These are phyloP conservation scores for Neltuma alba DNA, from an alignment of 306 rosid species.

Conservation along the genomic window DNA sequence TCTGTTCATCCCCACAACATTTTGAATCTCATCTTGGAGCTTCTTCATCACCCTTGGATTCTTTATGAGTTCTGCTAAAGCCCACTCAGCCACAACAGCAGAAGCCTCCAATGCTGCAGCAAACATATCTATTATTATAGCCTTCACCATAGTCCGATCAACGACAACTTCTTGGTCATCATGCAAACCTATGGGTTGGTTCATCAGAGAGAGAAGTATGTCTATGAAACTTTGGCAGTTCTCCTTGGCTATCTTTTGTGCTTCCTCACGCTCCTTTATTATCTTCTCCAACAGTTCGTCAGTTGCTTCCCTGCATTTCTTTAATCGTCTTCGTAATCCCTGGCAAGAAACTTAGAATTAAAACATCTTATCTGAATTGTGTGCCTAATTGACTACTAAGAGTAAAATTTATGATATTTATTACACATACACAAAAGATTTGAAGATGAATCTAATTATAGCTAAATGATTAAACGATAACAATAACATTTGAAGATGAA, in stretches of 20 bases:
- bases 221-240: slow-evolving; percentile 1
- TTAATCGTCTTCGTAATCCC: slow-evolving; percentile 23
- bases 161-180: not conserved
- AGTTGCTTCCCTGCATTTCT: not conserved
- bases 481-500: too few relatives aligned
- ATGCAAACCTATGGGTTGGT: slow-evolving; percentile 13
- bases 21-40: slow-evolving; percentile 34
- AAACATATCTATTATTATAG: slow-evolving; percentile 32
- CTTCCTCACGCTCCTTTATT: slow-evolving; percentile 12
- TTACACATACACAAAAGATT: too few relatives aligned
- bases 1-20: slow-evolving; percentile 10
- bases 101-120: slow-evolving; percentile 7
- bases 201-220: slow-evolving; percentile 10
- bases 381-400: too few relatives aligned
- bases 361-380: too few relatives aligned
- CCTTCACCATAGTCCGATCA: slow-evolving; percentile 29
- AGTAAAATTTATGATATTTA: too few relatives aligned
- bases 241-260: not conserved
- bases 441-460: too few relatives aligned
- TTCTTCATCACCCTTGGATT: slow-evolving; percentile 34
- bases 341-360: not conserved
- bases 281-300: slow-evolving; percentile 29
- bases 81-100: slow-evolving; percentile 14
- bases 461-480: too few relatives aligned
- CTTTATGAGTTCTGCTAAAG: slow-evolving; percentile 33